phyloP scores from a whole-genome alignment of 2,329 filamentous ascomycete species.

The Colletotrichum sp. region DNA sequence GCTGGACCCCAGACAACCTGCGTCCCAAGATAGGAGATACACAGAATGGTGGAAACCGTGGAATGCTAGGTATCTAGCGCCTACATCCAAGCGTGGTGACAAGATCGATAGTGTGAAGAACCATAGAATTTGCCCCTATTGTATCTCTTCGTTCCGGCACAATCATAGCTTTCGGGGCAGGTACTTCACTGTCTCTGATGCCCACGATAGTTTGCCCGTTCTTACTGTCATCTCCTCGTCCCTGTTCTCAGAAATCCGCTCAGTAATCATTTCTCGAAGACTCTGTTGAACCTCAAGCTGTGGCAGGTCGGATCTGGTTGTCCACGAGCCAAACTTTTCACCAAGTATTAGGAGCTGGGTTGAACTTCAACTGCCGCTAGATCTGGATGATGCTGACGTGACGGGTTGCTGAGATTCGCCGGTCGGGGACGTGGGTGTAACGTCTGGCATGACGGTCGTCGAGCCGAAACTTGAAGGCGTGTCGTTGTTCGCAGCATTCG shows the following conservation, averaged over 20 bases:
- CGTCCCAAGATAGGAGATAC: neutral
- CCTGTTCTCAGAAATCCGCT: neutral
- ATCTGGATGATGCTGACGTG: neutral
- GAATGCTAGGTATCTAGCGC: neutral
- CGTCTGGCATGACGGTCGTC: neutral
- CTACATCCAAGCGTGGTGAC: neutral
- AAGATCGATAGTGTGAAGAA: neutral
- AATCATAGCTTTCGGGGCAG: neutral
- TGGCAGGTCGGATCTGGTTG: neutral
- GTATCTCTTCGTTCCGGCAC: neutral
- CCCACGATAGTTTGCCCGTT: neutral
- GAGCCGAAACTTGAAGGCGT: neutral
- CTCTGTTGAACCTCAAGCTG: no score
- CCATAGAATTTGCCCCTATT: neutral
- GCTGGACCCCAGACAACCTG: neutral
- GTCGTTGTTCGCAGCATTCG: neutral
- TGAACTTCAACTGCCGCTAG: neutral
- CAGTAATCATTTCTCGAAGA: no score
- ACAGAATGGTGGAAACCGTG: accelerated
- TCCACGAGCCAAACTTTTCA: neutral
- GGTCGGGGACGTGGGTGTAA: neutral
- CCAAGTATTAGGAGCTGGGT: neutral
- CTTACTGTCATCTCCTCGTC: neutral
- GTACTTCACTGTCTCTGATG: neutral
- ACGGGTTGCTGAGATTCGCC: neutral